Conservation (phyloP, 106 monocot genomes). For the Cymbidium sinense region DNA sequence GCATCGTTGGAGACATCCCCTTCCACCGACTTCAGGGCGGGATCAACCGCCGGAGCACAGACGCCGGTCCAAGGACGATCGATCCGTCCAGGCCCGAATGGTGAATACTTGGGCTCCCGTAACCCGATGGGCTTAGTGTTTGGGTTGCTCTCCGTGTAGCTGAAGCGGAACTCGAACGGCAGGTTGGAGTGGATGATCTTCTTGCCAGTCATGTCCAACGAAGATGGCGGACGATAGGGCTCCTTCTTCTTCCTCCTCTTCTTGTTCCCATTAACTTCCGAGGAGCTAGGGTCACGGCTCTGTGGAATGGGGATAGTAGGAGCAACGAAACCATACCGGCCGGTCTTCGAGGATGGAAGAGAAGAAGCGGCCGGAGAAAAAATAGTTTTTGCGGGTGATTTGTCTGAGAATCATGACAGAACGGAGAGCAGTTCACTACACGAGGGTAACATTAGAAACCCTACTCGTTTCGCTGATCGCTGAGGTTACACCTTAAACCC, state of each 20-base stretch:
- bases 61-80: slow-evolving; percentile 79
- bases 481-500: no score
- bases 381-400: slow-evolving; percentile 23
- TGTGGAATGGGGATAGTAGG: slow-evolving; percentile 46
- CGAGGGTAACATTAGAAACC: neutral
- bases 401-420: slow-evolving; percentile 21
- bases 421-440: no score
- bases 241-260: slow-evolving; percentile 35
- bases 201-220: slow-evolving; percentile 47
- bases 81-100: slow-evolving; percentile 73
- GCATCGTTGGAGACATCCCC: slow-evolving; percentile 9
- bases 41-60: slow-evolving; percentile 75
- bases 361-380: slow-evolving; percentile 14
- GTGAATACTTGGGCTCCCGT: slow-evolving; percentile 92
- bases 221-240: slow-evolving; percentile 70
- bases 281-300: slow-evolving; percentile 19
- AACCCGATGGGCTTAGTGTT: slow-evolving; percentile 55
- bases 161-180: slow-evolving; percentile 75
- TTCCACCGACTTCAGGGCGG: slow-evolving; percentile 55
- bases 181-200: slow-evolving; percentile 48
- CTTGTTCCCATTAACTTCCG: neutral
- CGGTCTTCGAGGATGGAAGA: slow-evolving; percentile 34
- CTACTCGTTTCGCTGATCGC: neutral
- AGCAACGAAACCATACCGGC: slow-evolving; percentile 71
- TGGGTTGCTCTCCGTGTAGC: slow-evolving; percentile 70